These are phyloP conservation scores for Eimeria maxima DNA, from an alignment of 169 alveolate species.

Conservation along the genomic window DNA sequence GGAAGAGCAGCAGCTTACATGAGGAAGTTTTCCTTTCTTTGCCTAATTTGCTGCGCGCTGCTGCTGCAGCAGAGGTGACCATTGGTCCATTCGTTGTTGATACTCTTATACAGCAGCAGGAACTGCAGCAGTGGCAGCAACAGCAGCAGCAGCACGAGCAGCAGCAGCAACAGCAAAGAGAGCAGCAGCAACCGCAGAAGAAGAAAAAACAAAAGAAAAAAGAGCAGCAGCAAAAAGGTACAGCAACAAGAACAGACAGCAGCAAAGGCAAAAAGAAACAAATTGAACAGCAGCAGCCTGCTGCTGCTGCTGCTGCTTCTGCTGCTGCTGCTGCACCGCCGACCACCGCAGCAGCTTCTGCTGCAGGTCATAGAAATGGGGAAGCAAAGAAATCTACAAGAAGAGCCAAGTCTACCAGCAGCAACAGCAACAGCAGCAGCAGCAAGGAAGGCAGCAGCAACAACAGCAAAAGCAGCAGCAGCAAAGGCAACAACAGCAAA, in stretches of 20 bases:
- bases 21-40: constrained; percentile 18
- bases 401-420: background rate
- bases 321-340: background rate
- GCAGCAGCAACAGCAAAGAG: background rate
- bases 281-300: background rate
- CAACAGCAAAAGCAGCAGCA: constrained; percentile 29
- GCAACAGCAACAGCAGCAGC: background rate
- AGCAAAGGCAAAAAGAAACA: no score
- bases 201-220: background rate
- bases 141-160: constrained; percentile 42
- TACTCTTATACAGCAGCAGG: constrained; percentile 5
- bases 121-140: constrained; percentile 61
- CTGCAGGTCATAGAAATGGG: background rate
- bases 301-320: constrained; percentile 55
- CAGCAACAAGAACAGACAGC: no score
- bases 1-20: constrained; percentile 65
- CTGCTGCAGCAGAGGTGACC: constrained; percentile 16
- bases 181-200: background rate
- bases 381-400: background rate
- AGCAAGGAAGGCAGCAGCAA: background rate
- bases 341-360: background rate
- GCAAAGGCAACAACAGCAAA: background rate
- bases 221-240: no score
- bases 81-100: constrained; percentile 35
- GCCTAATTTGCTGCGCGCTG: background rate